Base-by-base conservation (phyloP, 202 grass and related monocot species). In the Saccharum hybrid region DNA sequence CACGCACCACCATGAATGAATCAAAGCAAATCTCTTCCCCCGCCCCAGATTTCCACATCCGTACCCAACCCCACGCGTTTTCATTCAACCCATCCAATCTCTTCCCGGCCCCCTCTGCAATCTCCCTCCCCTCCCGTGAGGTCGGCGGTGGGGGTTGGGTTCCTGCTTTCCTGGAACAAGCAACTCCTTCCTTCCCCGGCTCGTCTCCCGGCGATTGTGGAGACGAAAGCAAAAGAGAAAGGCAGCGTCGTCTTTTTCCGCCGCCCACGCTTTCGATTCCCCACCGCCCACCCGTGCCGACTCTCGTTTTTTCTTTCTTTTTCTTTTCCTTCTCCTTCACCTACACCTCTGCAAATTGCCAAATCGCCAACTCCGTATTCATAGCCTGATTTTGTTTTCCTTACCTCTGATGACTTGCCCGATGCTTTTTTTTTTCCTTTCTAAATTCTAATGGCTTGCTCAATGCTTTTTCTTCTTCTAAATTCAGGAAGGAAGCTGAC, bases 81-180 rank as follows among this genome's bases (percentile, higher is more conserved):
- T 43, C 68, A 42, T 8, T 13, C 40, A 28, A 43, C 2, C 28
- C 16, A 36, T 36, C 56, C 56, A 59, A 59, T 37, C 16, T 36
- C 14, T 71, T 71, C 21, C 68, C 54, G 19, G 19, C 18, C 52
- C 49, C 15, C 1, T 18, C 15, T 7, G 0, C 56, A 5, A 60
- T 60, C 57, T 59, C 8, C n/a, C 19, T 21, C 51, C 9, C 19
- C 19, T 9, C 59, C 59, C 59, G 59, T 62, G 59, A 4, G 9
- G 19, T 2, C 0, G 56, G 54, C 1, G 54, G 54, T 19, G 56
- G 8, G n/a, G 56, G 52, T 0, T 15, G 48, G 52, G 57, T 72
- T 72, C 42, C 70, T 72, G 70, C 70, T 72, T 72, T 51, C 70
- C 22, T 51, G 70, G 70, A 72, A 72, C 70, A 49, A 71, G 10